Conservation (phyloP, 768 basidiomycete species). For the Cyathus striatus region DNA sequence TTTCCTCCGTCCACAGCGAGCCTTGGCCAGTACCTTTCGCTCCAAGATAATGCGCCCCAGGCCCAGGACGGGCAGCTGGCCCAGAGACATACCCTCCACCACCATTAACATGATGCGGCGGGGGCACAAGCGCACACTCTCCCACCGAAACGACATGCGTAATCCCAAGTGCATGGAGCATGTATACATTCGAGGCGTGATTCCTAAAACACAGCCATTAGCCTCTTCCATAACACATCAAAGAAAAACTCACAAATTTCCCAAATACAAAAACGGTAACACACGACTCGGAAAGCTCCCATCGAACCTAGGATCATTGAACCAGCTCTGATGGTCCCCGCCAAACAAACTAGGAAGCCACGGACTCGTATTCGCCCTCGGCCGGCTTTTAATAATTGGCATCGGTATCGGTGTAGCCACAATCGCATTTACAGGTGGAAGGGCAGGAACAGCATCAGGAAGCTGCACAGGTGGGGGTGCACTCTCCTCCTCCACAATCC, state of each 20-base stretch:
- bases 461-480: too few species aligned
- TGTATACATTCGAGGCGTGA: conserved; percentile 90
- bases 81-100: conserved; percentile 7
- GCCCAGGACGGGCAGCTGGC: conserved; percentile 15
- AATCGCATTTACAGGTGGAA: too few species aligned
- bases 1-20: conserved; percentile 83
- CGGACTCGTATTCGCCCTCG: conserved; percentile 68
- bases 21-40: conserved; percentile 54
- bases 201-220: conserved; percentile 46
- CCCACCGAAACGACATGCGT: conserved; percentile 97
- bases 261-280: conserved; percentile 89
- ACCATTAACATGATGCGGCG: conserved; percentile 39
- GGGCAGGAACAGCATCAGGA: too few species aligned
- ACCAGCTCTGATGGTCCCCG: conserved; percentile 86
- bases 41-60: conserved; percentile 29
- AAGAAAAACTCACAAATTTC: conserved; percentile 71
- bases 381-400: conserved; percentile 40
- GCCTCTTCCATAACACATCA: conserved; percentile 5
- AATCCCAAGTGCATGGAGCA: conserved; percentile 94
- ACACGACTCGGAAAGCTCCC: conserved; percentile 95
- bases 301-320: conserved; percentile 89
- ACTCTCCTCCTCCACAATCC: too few species aligned
- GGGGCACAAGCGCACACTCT: conserved; percentile 87
- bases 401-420: too few species aligned
- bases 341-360: conserved; percentile 55